A percentile compares a stretch with the other conserved stretches of the same genome.
These are phyloP conservation scores for Solanum tacnaense DNA, from an alignment of 257 asterid genomes.

Conservation along the genomic window DNA sequence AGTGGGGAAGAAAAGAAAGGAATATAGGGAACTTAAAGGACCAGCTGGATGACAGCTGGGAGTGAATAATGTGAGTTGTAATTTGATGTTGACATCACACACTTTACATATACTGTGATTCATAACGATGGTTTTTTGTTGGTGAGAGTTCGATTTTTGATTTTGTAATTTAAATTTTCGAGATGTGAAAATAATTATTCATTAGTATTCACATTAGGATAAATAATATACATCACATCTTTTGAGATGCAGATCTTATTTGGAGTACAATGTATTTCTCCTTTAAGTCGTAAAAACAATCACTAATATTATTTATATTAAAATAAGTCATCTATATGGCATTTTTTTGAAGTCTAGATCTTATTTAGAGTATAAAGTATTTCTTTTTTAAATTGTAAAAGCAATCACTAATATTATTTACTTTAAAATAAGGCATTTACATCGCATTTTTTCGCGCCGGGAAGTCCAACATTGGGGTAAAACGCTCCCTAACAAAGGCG, in stretches of 20 bases:
- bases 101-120: neutral
- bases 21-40: neutral
- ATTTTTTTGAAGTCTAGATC: neutral
- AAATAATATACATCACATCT: neutral
- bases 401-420: too few species aligned
- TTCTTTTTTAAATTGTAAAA: too few species aligned
- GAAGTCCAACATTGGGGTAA: too few species aligned
- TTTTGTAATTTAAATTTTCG: too few species aligned
- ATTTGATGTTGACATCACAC: neutral
- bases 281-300: neutral
- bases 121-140: too few species aligned
- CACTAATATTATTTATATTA: neutral
- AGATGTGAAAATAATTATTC: neutral
- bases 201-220: neutral
- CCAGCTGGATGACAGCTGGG: neutral
- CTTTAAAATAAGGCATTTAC: neutral
- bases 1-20: neutral
- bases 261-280: neutral
- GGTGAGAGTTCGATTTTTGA: too few species aligned
- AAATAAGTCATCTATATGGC: neutral
- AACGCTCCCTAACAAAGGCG: too few species aligned
- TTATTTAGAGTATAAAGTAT: neutral
- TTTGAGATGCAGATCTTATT: neutral
- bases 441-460: too few species aligned
- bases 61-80: neutral